Percentiles rank a stretch among this genome's conserved stretches.
phyloP scores from a whole-genome alignment of 352 stramenopile genomes.

The Globisporangium heterothallicum region DNA sequence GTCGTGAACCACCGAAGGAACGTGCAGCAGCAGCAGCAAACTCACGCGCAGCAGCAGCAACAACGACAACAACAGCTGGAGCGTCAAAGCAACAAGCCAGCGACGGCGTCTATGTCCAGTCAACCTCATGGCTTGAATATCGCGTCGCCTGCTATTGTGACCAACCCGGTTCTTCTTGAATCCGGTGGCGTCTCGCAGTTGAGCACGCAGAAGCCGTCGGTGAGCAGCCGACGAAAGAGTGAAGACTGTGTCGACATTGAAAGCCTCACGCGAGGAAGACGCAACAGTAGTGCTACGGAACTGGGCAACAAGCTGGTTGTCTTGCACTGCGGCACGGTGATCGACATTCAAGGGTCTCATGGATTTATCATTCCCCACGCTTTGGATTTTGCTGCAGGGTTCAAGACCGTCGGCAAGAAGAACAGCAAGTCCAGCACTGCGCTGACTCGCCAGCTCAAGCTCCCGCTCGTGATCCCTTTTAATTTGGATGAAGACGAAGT shows the following conservation, averaged over 20 bases:
- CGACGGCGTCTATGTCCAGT: neutral
- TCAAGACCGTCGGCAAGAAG: slow-evolving; percentile 12
- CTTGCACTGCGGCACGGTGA: slow-evolving; percentile 70
- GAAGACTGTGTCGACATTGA: slow-evolving; percentile 15
- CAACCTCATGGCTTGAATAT: slow-evolving; percentile 26
- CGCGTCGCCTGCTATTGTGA: slow-evolving; percentile 31
- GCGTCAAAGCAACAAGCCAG: slow-evolving; percentile 5
- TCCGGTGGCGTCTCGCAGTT: slow-evolving; percentile 12
- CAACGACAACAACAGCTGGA: slow-evolving; percentile 17
- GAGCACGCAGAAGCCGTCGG: slow-evolving; percentile 1
- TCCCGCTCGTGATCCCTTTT: slow-evolving; percentile 69
- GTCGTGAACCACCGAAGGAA: slow-evolving; percentile 15
- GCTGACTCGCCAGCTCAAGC: slow-evolving; percentile 26
- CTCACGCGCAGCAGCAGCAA: too few species aligned
- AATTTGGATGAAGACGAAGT: slow-evolving; percentile 42
- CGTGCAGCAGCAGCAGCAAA: slow-evolving; percentile 3
- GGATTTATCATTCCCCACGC: slow-evolving; percentile 77
- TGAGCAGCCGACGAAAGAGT: slow-evolving; percentile 9
- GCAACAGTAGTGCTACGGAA: slow-evolving; percentile 24
- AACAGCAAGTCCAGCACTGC: slow-evolving; percentile 6
- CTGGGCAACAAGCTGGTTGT: slow-evolving; percentile 53
- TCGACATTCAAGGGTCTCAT: slow-evolving; percentile 69
- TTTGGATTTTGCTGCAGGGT: slow-evolving; percentile 24
- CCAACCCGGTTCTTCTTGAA: slow-evolving; percentile 13
- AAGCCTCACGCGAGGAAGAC: slow-evolving; percentile 9